A percentile compares a stretch with the other conserved stretches of the same genome.
phyloP scores from a whole-genome alignment of 2,329 filamentous ascomycete species.

The Amauroascus niger region DNA sequence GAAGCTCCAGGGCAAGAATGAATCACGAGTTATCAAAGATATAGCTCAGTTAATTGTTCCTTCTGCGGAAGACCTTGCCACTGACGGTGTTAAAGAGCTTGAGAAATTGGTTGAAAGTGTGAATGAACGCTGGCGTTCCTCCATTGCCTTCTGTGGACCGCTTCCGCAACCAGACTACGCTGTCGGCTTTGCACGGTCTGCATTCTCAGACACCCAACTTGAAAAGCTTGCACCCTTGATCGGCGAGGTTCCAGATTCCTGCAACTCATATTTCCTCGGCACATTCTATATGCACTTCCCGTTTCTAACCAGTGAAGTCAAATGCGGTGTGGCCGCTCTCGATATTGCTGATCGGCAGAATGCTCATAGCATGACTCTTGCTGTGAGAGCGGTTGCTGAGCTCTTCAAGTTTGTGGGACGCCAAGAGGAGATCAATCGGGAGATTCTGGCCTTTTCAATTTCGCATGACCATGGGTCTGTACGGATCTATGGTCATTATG shows the following conservation, averaged over 20 bases:
- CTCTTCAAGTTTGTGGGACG: conserved; percentile 31
- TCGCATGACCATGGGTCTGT: conserved; percentile 30
- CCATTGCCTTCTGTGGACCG: conserved; percentile 29
- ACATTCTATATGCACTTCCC: conserved; percentile 41
- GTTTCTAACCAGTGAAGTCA: conserved; percentile 43
- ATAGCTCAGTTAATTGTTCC: conserved; percentile 31
- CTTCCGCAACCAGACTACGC: conserved; percentile 40
- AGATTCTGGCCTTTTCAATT: conserved; percentile 40
- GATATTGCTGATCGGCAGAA: conserved; percentile 26
- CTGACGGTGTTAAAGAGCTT: conserved; percentile 17
- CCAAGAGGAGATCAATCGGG: conserved; percentile 30
- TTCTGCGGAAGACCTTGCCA: conserved; percentile 29
- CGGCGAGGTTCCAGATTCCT: conserved; percentile 18
- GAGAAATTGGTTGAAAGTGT: conserved; percentile 32
- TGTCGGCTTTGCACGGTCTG: conserved; percentile 33
- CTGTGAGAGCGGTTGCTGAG: conserved; percentile 27
- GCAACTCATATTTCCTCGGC: conserved; percentile 37
- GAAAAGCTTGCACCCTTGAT: conserved; percentile 33
- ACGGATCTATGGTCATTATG: conserved; percentile 37
- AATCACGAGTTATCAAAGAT: conserved; percentile 30
- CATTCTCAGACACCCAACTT: conserved; percentile 39
- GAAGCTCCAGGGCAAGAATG: conserved; percentile 27
- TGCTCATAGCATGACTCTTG: conserved; percentile 25
- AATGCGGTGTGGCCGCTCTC: conserved; percentile 31
- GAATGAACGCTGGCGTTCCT: conserved; percentile 38